These are phyloP conservation scores for Pseudevernia furfuracea DNA, from an alignment of 495 filamentous ascomycete genomes.

Conservation along the genomic window DNA sequence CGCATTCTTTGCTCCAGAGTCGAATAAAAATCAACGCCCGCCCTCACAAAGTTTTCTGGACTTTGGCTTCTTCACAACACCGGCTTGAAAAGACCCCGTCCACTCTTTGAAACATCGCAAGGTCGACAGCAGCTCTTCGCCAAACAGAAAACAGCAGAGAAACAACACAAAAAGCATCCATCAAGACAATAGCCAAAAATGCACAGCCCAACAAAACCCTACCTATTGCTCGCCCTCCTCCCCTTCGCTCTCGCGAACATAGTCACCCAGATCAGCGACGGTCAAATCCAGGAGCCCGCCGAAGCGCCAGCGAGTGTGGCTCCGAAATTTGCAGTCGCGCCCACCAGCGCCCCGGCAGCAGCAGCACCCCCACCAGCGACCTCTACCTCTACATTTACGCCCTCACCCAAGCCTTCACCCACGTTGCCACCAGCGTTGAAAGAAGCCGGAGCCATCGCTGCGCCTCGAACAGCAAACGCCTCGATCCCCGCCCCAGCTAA, in stretches of 20 bases:
- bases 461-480: not conserved
- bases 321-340: not conserved
- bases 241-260: not conserved
- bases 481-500: not conserved
- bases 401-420: not conserved
- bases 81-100: not conserved
- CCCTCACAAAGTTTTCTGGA: not conserved
- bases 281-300: conserved; percentile 1
- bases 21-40: not conserved
- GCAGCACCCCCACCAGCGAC: not conserved
- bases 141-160: not conserved
- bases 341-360: not conserved
- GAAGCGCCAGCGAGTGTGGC: not conserved
- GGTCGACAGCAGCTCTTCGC: not conserved
- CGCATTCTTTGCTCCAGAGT: not conserved
- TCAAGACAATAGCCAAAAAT: not conserved
- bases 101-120: not conserved
- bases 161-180: not conserved
- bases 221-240: not conserved
- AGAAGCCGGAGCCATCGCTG: not conserved
- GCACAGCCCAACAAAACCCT: not conserved
- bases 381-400: not conserved
- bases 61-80: not conserved
- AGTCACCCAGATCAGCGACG: not conserved
- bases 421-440: not conserved